These are phyloP conservation scores for Phaeosphaeriaceae sp. DNA, from an alignment of 2,329 filamentous ascomycete species.

Conservation along the genomic window DNA sequence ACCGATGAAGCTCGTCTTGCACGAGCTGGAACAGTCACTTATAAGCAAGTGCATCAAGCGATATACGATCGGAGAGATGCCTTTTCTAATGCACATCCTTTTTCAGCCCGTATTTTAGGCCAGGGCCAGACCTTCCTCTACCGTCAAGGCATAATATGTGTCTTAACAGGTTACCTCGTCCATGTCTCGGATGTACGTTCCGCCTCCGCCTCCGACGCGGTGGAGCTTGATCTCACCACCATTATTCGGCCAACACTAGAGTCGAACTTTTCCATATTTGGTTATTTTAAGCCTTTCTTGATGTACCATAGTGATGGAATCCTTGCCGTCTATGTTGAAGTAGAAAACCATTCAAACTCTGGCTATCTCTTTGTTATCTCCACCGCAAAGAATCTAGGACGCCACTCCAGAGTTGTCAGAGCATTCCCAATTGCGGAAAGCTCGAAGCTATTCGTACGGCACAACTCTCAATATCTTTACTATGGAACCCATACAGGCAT, in stretches of 20 bases:
- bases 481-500: conserved; percentile 68
- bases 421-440: conserved; percentile 32
- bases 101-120: conserved; percentile 64
- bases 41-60: conserved; percentile 63
- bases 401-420: conserved; percentile 47
- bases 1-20: conserved; percentile 56
- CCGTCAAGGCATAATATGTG: conserved; percentile 68
- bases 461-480: conserved; percentile 66
- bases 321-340: conserved; percentile 32
- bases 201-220: conserved; percentile 1
- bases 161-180: conserved; percentile 61
- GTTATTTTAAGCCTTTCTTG: conserved; percentile 51
- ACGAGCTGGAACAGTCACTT: conserved; percentile 46
- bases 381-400: conserved; percentile 12
- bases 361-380: conserved; percentile 37
- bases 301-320: conserved; percentile 44
- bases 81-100: conserved; percentile 67
- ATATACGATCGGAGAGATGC: conserved; percentile 67
- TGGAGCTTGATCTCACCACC: conserved; percentile 29
- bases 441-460: conserved; percentile 70
- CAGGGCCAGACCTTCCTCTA: conserved; percentile 68
- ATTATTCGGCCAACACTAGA: conserved; percentile 16
- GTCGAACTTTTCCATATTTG: conserved; percentile 3
- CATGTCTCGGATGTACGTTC: conserved; percentile 65
- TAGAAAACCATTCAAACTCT: conserved; percentile 12